Base-by-base conservation (phyloP, 1,284 basidiomycete species). In the Kalmanozyma brasiliensis region DNA sequence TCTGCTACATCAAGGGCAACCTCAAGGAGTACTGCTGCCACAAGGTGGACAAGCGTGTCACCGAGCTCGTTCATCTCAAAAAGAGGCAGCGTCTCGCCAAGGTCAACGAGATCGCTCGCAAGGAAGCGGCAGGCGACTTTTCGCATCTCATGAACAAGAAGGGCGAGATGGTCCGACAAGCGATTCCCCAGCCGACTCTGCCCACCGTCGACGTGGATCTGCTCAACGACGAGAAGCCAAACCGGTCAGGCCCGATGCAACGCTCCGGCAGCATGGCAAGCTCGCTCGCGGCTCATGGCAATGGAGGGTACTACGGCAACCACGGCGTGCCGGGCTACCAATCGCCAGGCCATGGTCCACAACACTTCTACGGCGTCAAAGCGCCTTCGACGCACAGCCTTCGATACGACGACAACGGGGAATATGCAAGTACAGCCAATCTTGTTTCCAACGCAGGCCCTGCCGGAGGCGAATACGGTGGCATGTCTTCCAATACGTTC, bases 11-110 rank as follows among this genome's bases (percentile, higher is more conserved):
- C 77, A 92, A 92, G 81, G 94, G 94, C 32, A 97, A 97, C 83
- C 84, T 97, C 52, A 81, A 94, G 89, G 95, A 98, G 87, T 98
- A 96, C 84, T 93, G 92, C 83, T 98, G 94, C 84, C 93, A 98
- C 85, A 97, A 98, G 85, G 93, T 97, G 52, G 95, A 98, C 85
- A 97, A 96, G 88, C 83, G 95, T 73, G 97, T 98, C 74, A 87
- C 89, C 56, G 91, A 91, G 81, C 89, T 98, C 64, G 94, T 98
- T 85, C 93, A 92, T 82, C 89, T 91, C 75, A 91, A 91, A 83
- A 91, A 91, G 78, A 91, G 92, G 82, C 89, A 93, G 77, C 89
- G 95, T 34, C 85, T 93, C 35, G 88, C 88, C 8, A 90, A 91
- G 74, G 90, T 92, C 53, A 89, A 89, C 14, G 91, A 89, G 53